Conservation (phyloP, 768 basidiomycete species). For the Auricularia heimuer region DNA sequence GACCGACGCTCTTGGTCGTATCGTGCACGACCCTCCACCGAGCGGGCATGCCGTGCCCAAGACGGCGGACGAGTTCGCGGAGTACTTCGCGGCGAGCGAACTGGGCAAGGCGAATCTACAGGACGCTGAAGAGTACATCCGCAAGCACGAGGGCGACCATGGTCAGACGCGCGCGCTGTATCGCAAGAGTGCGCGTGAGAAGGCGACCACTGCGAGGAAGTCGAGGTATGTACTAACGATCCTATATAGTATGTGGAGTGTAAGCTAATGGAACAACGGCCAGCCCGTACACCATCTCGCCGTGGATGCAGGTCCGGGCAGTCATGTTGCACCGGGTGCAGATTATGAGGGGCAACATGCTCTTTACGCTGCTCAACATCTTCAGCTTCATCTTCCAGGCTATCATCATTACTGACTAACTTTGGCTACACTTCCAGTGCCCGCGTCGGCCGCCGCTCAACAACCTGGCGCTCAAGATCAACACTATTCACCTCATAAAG, state of each 20-base stretch:
- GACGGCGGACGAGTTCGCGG: slow-evolving; percentile 48
- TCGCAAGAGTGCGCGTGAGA: slow-evolving; percentile 35
- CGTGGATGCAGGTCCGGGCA: slow-evolving; percentile 35
- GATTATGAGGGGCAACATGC: slow-evolving; percentile 32
- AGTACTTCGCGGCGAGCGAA: slow-evolving; percentile 24
- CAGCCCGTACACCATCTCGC: slow-evolving; percentile 30
- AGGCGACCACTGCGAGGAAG: slow-evolving; percentile 34
- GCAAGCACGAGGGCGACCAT: not conserved
- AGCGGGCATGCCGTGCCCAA: slow-evolving; percentile 33
- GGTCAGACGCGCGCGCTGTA: slow-evolving; percentile 20
- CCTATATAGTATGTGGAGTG: not conserved
- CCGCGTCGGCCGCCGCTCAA: no score
- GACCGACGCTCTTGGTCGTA: slow-evolving; percentile 51
- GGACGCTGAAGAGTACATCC: slow-evolving; percentile 28
- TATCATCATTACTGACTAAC: slow-evolving; percentile 26
- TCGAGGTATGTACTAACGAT: slow-evolving; percentile 15
- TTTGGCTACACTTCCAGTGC: no score
- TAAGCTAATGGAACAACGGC: not conserved
- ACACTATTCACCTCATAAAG: no score
- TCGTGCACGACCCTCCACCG: slow-evolving; percentile 28
- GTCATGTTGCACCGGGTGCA: slow-evolving; percentile 37
- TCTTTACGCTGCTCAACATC: slow-evolving; percentile 25
- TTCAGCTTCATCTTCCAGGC: slow-evolving; percentile 40
- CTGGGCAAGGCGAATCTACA: slow-evolving; percentile 21
- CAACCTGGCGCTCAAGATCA: no score